These are phyloP conservation scores for Onygenales sp. DNA, from an alignment of 2,329 filamentous ascomycete species.

Conservation along the genomic window DNA sequence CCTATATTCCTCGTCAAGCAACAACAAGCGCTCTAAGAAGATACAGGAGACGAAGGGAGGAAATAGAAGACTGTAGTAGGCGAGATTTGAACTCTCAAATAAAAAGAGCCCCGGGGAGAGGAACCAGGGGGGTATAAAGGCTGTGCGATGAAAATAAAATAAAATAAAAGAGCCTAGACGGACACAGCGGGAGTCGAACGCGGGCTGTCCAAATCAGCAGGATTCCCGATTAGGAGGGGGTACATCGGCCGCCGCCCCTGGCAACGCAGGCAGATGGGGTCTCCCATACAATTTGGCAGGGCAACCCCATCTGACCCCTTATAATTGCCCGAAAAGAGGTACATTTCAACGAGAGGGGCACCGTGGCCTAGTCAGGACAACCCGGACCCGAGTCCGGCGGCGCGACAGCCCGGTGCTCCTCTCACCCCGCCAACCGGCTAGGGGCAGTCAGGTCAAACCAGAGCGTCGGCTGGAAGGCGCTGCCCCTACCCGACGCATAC, in stretches of 20 bases:
- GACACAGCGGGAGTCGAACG: not conserved
- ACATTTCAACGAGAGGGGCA: not conserved
- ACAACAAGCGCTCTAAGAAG: too few relatives aligned
- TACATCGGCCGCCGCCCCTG: too few relatives aligned
- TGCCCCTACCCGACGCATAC: not conserved
- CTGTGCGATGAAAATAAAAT: not conserved
- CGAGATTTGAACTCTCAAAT: too few relatives aligned
- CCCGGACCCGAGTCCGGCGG: not conserved
- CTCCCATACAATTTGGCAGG: not conserved
- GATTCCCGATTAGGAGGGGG: not conserved
- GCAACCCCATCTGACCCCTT: too few relatives aligned
- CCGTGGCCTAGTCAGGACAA: conserved; percentile 1
- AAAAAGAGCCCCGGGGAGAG: too few relatives aligned
- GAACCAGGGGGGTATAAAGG: not conserved
- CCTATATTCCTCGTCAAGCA: too few relatives aligned
- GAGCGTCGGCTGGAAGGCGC: not conserved
- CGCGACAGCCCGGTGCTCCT: not conserved
- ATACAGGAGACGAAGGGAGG: too few relatives aligned
- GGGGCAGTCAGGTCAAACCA: not conserved
- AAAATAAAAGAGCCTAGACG: not conserved
- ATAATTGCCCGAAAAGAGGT: too few relatives aligned
- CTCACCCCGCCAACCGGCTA: not conserved
- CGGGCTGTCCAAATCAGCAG: not conserved
- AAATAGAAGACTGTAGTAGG: too few relatives aligned
- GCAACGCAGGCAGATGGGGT: not conserved